Evolutionary conservation across 2,329 filamentous ascomycete species (phyloP), one percentile per base, ranked within the genome.

Genomic region (Aspergillus texensis): DNA sequence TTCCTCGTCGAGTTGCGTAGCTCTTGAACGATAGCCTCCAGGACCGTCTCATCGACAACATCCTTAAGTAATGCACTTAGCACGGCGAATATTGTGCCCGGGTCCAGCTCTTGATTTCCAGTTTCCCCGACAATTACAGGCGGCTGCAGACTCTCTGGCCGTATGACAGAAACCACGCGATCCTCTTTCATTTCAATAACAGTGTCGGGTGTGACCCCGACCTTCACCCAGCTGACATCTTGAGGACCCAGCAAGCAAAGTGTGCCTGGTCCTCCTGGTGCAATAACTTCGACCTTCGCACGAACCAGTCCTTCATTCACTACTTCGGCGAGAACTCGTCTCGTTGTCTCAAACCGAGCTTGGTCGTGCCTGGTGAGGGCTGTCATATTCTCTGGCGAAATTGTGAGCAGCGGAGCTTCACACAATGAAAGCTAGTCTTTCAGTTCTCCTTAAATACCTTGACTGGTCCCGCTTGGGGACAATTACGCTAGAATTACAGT

Each of bases 251-350:
- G 19, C 1, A 43, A 43, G n/a, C 48, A 14, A 53, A 41, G 21
- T 46, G 19, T 32, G 5, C 4, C 14, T 26, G 6, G 9, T 26
- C 34, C 24, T 5, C 12, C 11, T 8, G 6, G 6, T 2, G 19
- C 32, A 26, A 36, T 21, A 21, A 11, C 26, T 34, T 55, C 30
- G 5, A 62, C 14, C 10, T 43, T 63, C 32, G 55, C 57, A 45
- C 53, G 16, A 3, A 62, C 65, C 9, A 67, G 41, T 8, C 65
- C 65, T 52, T 68, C 66, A 45, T 68, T 68, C 2, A 68, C 28
- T n/a, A 67, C 21, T 8, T 63, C 53, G 16, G 62, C 61, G 6
- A 68, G 65, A 26, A 68, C 48, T 1, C 66, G 65, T 32, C 55
- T 65, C 2, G 65, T 63, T 14, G 65, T 67, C 52, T 68, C 65